Conservation (phyloP, 2,329 filamentous ascomycete genomes). For the Cercospora citrullina region DNA sequence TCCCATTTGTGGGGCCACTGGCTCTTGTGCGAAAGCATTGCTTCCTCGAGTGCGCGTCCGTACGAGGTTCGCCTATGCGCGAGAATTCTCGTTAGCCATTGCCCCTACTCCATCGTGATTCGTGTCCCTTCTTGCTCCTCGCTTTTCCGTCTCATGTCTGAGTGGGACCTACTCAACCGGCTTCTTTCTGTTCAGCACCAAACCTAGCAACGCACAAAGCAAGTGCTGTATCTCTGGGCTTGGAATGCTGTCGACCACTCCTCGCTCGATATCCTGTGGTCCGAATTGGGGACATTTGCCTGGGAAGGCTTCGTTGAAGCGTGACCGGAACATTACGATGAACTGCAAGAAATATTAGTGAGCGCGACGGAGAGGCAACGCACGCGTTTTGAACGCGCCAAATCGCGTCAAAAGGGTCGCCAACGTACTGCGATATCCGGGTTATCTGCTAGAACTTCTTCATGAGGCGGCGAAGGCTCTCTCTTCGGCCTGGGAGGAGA, state of each 20-base stretch:
- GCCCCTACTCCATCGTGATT: not conserved
- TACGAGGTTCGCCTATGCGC: constrained; percentile 79
- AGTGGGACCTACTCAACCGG: constrained; percentile 81
- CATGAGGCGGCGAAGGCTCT: constrained; percentile 83
- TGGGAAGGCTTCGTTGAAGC: constrained; percentile 86
- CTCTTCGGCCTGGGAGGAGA: constrained; percentile 59
- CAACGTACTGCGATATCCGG: constrained; percentile 83
- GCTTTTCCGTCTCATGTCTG: not conserved
- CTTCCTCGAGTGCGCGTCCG: constrained; percentile 89
- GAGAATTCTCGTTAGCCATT: constrained; percentile 37
- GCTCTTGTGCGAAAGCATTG: constrained; percentile 75
- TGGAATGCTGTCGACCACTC: constrained; percentile 73
- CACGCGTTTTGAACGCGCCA: constrained; percentile 36
- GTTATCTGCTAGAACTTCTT: constrained; percentile 87
- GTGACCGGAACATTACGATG: constrained; percentile 95
- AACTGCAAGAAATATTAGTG: constrained; percentile 66
- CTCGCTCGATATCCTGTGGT: constrained; percentile 90
- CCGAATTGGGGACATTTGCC: constrained; percentile 86
- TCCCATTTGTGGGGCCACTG: constrained; percentile 90
- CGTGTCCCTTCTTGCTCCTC: not conserved
- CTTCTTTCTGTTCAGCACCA: constrained; percentile 95
- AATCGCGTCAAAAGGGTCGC: constrained; percentile 29
- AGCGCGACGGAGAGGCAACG: constrained; percentile 25
- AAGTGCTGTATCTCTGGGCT: constrained; percentile 85
- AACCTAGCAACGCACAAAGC: constrained; percentile 81